Conservation (phyloP, 2,329 filamentous ascomycete genomes). For the Nigrograna mackinnonii region DNA sequence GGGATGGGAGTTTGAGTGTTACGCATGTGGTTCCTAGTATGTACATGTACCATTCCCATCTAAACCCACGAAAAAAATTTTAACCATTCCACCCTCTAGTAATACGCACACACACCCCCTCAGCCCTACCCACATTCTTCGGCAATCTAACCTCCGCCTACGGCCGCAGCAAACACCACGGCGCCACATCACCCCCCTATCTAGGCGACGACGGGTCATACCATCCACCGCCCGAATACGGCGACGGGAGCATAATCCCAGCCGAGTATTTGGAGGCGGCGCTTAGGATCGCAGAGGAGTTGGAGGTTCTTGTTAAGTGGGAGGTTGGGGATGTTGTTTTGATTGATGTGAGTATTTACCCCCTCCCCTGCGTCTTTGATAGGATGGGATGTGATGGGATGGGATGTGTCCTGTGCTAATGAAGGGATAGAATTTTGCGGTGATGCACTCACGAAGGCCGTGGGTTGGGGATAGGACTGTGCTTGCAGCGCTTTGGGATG, state of each 20-base stretch:
- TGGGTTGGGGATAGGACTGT: constrained; percentile 14
- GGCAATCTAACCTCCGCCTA: constrained; percentile 14
- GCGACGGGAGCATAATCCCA: constrained; percentile 13
- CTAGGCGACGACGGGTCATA: constrained; percentile 14
- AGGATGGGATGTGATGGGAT: not conserved
- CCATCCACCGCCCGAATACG: constrained; percentile 13
- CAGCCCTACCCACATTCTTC: constrained; percentile 10
- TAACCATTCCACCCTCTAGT: constrained; percentile 2
- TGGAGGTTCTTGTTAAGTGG: constrained; percentile 12
- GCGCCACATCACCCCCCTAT: constrained; percentile 13
- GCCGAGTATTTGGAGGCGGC: constrained; percentile 14
- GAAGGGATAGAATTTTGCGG: constrained; percentile 10
- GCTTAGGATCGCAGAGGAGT: constrained; percentile 10
- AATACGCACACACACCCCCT: constrained; percentile 13
- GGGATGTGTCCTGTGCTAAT: constrained; percentile 13
- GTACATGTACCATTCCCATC: not conserved
- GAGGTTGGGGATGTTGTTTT: constrained; percentile 14
- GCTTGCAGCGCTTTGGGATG: constrained; percentile 15
- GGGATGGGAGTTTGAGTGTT: constrained; percentile 15
- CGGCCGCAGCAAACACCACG: constrained; percentile 11
- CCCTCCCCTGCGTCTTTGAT: not conserved
- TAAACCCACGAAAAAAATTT: not conserved
- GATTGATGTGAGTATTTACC: constrained; percentile 8
- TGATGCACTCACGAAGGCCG: constrained; percentile 14
- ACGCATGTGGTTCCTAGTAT: constrained; percentile 15